Evolutionary conservation across 805 yeast species (phyloP), one percentile per base, ranked within the genome.

Genomic region (Ogataea glucozyma): DNA sequence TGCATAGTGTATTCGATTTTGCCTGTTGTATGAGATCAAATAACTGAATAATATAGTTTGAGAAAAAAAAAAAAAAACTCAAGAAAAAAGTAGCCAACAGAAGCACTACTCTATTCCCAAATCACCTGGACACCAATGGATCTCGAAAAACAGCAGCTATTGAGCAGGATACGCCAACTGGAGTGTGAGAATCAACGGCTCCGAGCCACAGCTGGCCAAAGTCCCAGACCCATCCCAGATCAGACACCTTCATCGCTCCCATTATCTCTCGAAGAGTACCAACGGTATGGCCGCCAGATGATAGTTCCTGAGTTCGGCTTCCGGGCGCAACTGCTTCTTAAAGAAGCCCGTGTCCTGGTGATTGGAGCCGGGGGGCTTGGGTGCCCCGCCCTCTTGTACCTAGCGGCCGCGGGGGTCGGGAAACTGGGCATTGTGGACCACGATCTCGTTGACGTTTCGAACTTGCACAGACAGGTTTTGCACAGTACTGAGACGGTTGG

Each of bases 321-420:
- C 3, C 44, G 63, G 1, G 73, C 80, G 2, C 99, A 93, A 60
- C 39, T 74, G 6, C 68, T 65, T 31, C 63, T 93, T 35, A 82
- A 81, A 49, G 51, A 62, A 0, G 45, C 91, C 2, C 76, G 70
- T 39, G 76, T 90, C 0, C 63, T 91, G 19, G 90, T 93, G 0
- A 73, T 93, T 6, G 99, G 99, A 1, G 97, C 97, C 1, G 99
- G 99, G 9, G 99, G 99, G 0, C 70, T 93, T 6, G 98, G 99
- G 0, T 84, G 95, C 52, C 97, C 99, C 0, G 95, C 95, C 0
- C 62, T 91, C 37, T 71, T 86, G 31, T 93, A 93, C 58, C 65
- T 93, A 2, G 81, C 83, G 0, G 97, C 95, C 0, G 85, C 96
- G 0, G 99, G 99, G 4, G 68, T 91, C 3, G 98, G 96, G 1